Evolutionary conservation across 768 basidiomycete genomes (phyloP).

Genomic region (Serendipita indica): DNA sequence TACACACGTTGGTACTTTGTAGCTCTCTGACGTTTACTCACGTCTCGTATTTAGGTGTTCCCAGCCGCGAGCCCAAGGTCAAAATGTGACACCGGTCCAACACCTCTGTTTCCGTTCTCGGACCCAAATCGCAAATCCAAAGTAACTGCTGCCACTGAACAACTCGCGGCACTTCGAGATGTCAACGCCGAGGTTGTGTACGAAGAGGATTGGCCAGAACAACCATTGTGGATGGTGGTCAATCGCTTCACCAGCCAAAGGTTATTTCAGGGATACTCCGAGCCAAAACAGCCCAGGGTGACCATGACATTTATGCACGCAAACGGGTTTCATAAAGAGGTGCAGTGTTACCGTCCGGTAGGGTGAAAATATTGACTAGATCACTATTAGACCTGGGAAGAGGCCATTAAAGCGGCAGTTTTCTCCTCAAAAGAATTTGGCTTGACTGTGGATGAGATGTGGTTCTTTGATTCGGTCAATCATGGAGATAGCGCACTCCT

Average conservation of each 20-base stretch:
- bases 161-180: background rate
- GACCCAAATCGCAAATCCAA: background rate
- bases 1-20: background rate
- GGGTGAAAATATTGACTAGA: background rate
- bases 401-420: conserved; percentile 41
- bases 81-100: conserved; percentile 2
- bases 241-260: conserved; percentile 48
- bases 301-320: conserved; percentile 72
- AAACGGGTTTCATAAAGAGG: conserved; percentile 83
- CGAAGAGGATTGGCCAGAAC: conserved; percentile 9
- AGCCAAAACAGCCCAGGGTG: conserved; percentile 27
- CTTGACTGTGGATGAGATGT: conserved; percentile 49
- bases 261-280: conserved; percentile 15
- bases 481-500: conserved; percentile 74
- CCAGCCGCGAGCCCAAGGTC: background rate
- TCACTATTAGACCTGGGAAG: conserved; percentile 58
- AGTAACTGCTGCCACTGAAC: background rate
- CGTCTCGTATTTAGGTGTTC: background rate
- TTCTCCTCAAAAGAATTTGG: conserved; percentile 22
- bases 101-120: background rate
- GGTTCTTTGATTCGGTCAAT: conserved; percentile 70
- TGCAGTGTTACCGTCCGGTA: conserved; percentile 19
- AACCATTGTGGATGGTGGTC: conserved; percentile 48
- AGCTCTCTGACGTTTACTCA: background rate
- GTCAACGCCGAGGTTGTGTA: background rate